Base-by-base conservation (phyloP, 345 rosid genomes). In the Rhodomyrtus tomentosa region DNA sequence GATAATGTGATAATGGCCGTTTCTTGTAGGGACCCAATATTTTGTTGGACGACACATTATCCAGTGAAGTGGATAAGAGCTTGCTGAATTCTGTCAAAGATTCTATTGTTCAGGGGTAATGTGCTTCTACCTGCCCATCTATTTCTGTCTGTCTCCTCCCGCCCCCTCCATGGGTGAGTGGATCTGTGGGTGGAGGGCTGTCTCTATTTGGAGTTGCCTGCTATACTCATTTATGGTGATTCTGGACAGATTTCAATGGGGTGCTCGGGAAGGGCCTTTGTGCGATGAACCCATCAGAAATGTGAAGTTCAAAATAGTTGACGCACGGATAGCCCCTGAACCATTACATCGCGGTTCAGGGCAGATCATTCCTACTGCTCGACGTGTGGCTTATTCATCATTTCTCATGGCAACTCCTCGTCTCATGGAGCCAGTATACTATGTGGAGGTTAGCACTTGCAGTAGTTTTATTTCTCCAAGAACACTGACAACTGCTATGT, bases 261-360 rank as follows among this genome's bases (percentile, higher is more conserved):
- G 96, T 83, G 99, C 99, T 73, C 90, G 98, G 87, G 99, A 97
- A 96, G 99, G 99, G 32, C 99, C 99, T 10, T 93, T 97, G 18
- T 97, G 99, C 87, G 99, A 97, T 84, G 99, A 97, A 85, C 99
- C 99, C 72, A 95, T 95, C 89, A 93, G 99, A 88, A 95, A 97
- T 87, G 99, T 95, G 5, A 95, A 95, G 89, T 97, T 97, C 87
- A 97, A 97, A 89, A 97, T 97, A 79, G 98, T 97, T 68, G 99
- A 97, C 89, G 98, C 98, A n/a, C 89, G 94, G 87, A 95, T 97
- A 90, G 98, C 99, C 80, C 92, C 91, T 73, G 98, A 95, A 88
- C 94, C 98, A 54, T 88, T 95, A 89, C 95, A 95, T 83, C 93
- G 98, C 18, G 99, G 98, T 89, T 95, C 99, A 87, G 98, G 98